Evolutionary conservation across 768 basidiomycete species (phyloP).

Genomic region (Paxillus involutus): DNA sequence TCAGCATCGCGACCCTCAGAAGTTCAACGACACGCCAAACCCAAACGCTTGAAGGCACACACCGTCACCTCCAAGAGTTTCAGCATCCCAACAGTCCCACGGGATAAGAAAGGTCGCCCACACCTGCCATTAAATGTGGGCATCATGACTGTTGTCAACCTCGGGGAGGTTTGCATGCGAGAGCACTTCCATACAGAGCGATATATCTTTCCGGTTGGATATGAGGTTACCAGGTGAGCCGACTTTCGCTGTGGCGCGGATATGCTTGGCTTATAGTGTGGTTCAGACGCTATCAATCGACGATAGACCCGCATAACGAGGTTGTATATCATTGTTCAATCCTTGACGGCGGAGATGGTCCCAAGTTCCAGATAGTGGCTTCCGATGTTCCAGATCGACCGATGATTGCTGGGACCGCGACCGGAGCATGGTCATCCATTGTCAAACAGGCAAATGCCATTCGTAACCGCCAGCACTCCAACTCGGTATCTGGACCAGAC

Average conservation of each 20-base stretch:
- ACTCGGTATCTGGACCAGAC: conserved; percentile 86
- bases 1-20: conserved; percentile 26
- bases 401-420: conserved; percentile 83
- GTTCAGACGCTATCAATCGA: conserved; percentile 74
- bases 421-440: conserved; percentile 83
- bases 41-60: conserved; percentile 78
- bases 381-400: conserved; percentile 69
- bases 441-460: conserved; percentile 82
- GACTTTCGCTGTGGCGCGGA: neutral
- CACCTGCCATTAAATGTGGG: conserved; percentile 80
- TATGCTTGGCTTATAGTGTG: conserved; percentile 2
- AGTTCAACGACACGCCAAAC: conserved; percentile 52
- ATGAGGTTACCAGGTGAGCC: conserved; percentile 73
- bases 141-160: conserved; percentile 77
- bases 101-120: conserved; percentile 69
- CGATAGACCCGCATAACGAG: conserved; percentile 61
- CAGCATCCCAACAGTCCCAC: conserved; percentile 76
- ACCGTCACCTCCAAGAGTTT: conserved; percentile 76
- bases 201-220: conserved; percentile 87
- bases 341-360: conserved; percentile 80
- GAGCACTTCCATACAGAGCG: conserved; percentile 87
- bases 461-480: conserved; percentile 79
- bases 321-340: conserved; percentile 83
- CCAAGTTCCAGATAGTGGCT: conserved; percentile 82
- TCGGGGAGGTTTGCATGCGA: conserved; percentile 77